Evolutionary conservation across 2,329 filamentous ascomycete genomes (phyloP).

Genomic region (Monilinia polystroma): DNA sequence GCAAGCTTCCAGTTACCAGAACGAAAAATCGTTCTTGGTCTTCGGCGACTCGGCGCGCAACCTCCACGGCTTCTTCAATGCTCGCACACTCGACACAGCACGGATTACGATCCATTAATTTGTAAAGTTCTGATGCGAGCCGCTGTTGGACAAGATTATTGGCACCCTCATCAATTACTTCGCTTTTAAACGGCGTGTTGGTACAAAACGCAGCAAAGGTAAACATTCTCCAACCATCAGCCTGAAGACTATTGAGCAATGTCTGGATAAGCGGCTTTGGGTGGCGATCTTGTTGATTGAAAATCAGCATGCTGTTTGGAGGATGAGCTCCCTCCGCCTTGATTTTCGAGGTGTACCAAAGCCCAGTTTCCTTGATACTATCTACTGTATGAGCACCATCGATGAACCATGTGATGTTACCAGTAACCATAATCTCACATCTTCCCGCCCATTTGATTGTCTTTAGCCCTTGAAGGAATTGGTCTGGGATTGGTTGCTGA

Average conservation of each 20-base stretch:
- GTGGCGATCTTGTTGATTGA: conserved; percentile 90
- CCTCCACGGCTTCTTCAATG: conserved; percentile 66
- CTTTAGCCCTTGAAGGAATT: conserved; percentile 71
- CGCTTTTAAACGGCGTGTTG: conserved; percentile 60
- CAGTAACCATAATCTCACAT: conserved; percentile 61
- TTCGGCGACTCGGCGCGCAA: conserved; percentile 43
- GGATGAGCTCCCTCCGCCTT: conserved; percentile 12
- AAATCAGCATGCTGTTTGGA: conserved; percentile 60
- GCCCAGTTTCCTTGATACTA: conserved; percentile 75
- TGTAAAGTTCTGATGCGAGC: conserved; percentile 62
- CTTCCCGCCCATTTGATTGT: conserved; percentile 74
- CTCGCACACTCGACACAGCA: conserved; percentile 58
- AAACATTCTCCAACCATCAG: conserved; percentile 51
- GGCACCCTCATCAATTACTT: conserved; percentile 35
- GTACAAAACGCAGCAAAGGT: conserved; percentile 77
- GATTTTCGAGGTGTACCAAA: conserved; percentile 68
- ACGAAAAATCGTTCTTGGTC: conserved; percentile 53
- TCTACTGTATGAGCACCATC: conserved; percentile 93
- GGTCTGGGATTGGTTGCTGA: conserved; percentile 49
- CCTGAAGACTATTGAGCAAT: neutral
- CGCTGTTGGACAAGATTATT: conserved; percentile 64
- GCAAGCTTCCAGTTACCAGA: conserved; percentile 79
- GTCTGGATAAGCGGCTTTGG: conserved; percentile 53
- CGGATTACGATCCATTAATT: conserved; percentile 50
- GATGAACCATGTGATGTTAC: conserved; percentile 75